Conservation (phyloP, 176 grass and related monocot genomes). For the Musa itinerans region DNA sequence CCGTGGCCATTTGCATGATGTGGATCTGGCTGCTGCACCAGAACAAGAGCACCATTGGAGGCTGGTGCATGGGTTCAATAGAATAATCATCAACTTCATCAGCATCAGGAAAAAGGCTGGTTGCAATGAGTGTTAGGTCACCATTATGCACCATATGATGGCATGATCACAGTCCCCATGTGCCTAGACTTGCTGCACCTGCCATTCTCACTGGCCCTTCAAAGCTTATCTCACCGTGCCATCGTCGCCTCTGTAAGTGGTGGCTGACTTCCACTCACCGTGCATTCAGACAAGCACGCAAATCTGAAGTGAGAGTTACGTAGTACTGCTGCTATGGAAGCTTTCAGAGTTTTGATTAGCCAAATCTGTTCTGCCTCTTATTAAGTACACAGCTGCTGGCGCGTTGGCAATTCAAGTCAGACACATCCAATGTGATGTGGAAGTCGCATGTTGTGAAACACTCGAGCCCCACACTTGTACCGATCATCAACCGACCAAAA, state of each 20-base stretch:
- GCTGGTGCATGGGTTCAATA: background rate
- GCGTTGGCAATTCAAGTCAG: background rate
- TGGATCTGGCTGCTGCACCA: background rate
- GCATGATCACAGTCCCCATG: background rate
- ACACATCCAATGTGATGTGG: background rate
- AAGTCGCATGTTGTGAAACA: background rate
- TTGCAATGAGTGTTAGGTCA: background rate
- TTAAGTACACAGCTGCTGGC: background rate
- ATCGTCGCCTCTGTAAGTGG: background rate
- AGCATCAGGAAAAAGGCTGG: background rate
- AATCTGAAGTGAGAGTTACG: background rate
- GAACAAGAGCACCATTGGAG: background rate
- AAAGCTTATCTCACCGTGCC: background rate
- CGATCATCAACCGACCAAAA: no score
- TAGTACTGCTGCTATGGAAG: background rate
- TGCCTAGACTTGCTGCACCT: background rate
- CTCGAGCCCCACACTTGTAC: background rate
- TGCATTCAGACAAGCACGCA: background rate
- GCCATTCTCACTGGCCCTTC: slow-evolving; percentile 8
- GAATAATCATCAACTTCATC: background rate
- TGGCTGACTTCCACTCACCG: background rate
- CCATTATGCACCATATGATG: background rate
- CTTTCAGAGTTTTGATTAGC: background rate
- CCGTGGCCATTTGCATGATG: background rate
- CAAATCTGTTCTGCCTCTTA: background rate